Evolutionary conservation across 2,329 filamentous ascomycete species (phyloP).

Genomic region (Graphiopsis chlorocephala): DNA sequence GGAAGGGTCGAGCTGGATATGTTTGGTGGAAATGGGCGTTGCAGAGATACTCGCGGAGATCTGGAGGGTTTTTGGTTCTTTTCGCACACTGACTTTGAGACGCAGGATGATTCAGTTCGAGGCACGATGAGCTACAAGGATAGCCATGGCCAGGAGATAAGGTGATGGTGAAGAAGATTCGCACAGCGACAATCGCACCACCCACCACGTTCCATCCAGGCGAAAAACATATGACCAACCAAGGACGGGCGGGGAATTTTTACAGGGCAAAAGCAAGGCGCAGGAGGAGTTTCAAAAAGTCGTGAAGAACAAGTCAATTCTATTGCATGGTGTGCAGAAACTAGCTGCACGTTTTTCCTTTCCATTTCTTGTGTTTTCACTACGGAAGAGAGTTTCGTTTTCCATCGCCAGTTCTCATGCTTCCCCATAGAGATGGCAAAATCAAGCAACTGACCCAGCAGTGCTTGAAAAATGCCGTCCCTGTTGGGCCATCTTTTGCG

Average conservation of each 20-base stretch:
- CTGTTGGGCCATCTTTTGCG: background rate
- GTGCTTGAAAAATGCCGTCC: background rate
- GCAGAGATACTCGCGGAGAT: background rate
- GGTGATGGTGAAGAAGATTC: background rate
- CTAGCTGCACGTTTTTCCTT: slow-evolving; percentile 8
- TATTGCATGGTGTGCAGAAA: slow-evolving; percentile 4
- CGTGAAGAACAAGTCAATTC: slow-evolving; percentile 8
- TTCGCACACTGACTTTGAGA: background rate
- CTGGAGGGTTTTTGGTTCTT: background rate
- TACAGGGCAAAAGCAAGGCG: slow-evolving; percentile 8
- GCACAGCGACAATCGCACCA: background rate
- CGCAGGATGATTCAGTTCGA: slow-evolving; percentile 96
- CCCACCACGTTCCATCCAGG: background rate
- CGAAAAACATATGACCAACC: background rate
- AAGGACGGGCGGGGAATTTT: background rate
- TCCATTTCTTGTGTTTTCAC: background rate
- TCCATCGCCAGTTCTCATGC: background rate
- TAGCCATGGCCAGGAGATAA: background rate
- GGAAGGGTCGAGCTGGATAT: background rate
- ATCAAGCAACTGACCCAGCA: background rate
- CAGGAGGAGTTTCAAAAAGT: slow-evolving; percentile 11
- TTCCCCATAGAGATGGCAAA: background rate
- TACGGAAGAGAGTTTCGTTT: background rate
- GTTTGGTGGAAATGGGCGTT: background rate
- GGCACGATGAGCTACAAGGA: slow-evolving; percentile 61